Conservation (phyloP, 805 yeast species). For the Kodamaea leandrae region DNA sequence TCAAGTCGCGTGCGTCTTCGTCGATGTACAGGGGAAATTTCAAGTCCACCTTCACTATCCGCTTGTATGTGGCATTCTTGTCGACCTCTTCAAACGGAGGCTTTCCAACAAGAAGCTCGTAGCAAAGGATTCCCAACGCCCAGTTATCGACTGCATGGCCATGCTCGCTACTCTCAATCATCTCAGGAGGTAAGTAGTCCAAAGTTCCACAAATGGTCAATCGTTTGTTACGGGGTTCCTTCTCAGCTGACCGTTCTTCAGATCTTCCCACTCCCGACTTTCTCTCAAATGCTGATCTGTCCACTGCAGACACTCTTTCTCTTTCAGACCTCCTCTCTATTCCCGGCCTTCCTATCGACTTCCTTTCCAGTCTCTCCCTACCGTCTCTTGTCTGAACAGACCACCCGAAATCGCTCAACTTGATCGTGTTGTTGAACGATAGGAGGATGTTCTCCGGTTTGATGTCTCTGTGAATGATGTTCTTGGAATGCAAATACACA, state of each 20-base stretch:
- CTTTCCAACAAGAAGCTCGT: conserved; percentile 80
- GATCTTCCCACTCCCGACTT: neutral
- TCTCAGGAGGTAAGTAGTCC: conserved; percentile 93
- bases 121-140: conserved; percentile 87
- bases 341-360: neutral
- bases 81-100: conserved; percentile 91
- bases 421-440: conserved; percentile 71
- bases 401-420: conserved; percentile 96
- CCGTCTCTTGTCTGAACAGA: conserved; percentile 53
- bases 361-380: neutral
- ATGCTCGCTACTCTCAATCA: conserved; percentile 81
- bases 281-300: too few relatives aligned
- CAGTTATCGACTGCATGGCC: conserved; percentile 81
- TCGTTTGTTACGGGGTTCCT: conserved; percentile 37
- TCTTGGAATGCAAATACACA: conserved; percentile 69
- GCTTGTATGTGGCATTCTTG: conserved; percentile 71
- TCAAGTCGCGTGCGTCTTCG: conserved; percentile 74
- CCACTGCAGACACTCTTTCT: neutral
- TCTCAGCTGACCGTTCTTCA: neutral
- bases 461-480: conserved; percentile 86
- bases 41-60: conserved; percentile 77
- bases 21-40: conserved; percentile 69
- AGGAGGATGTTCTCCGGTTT: conserved; percentile 91
- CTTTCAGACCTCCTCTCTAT: neutral
- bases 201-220: conserved; percentile 92